These are phyloP conservation scores for Saccharomyces hybrid DNA, from an alignment of 1,139 yeast genomes.

Conservation along the genomic window DNA sequence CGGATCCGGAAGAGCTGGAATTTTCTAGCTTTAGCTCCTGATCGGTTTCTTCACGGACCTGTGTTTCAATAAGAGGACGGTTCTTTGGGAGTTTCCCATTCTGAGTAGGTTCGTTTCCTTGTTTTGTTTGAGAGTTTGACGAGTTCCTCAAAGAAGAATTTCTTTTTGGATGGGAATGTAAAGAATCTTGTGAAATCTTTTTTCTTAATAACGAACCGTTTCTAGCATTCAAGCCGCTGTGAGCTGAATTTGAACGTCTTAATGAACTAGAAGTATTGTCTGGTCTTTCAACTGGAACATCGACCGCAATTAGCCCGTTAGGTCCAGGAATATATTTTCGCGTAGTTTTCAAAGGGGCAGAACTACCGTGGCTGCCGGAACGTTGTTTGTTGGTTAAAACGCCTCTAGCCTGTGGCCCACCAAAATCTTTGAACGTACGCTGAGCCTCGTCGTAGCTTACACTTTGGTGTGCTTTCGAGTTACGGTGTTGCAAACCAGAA, in stretches of 20 bases:
- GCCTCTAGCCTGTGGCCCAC: constrained; percentile 21
- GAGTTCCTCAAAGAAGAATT: constrained; percentile 10
- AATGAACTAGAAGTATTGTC: constrained; percentile 2
- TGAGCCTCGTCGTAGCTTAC: constrained; percentile 16
- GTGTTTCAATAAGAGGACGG: constrained; percentile 14
- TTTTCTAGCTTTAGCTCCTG: constrained; percentile 9
- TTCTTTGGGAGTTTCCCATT: background rate
- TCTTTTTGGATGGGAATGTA: constrained; percentile 5
- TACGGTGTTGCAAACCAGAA: constrained; percentile 1
- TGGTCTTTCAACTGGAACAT: constrained; percentile 35
- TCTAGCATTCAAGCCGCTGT: background rate
- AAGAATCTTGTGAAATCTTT: constrained; percentile 6
- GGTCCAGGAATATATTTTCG: constrained; percentile 44
- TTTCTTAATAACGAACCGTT: background rate
- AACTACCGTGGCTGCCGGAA: constrained; percentile 8
- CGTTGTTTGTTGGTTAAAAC: constrained; percentile 7
- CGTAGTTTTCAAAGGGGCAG: constrained; percentile 28
- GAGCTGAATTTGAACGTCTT: background rate
- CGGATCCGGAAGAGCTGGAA: background rate
- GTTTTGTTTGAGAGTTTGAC: background rate
- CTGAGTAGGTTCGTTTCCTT: background rate
- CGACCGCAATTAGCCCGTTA: constrained; percentile 40
- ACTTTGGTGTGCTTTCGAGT: constrained; percentile 6
- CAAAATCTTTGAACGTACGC: constrained; percentile 24
- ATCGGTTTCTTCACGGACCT: constrained; percentile 20